Evolutionary conservation across 2,329 filamentous ascomycete genomes (phyloP), one percentile per base, ranked within the genome.

Genomic region (Aspergillus novofumigatus): DNA sequence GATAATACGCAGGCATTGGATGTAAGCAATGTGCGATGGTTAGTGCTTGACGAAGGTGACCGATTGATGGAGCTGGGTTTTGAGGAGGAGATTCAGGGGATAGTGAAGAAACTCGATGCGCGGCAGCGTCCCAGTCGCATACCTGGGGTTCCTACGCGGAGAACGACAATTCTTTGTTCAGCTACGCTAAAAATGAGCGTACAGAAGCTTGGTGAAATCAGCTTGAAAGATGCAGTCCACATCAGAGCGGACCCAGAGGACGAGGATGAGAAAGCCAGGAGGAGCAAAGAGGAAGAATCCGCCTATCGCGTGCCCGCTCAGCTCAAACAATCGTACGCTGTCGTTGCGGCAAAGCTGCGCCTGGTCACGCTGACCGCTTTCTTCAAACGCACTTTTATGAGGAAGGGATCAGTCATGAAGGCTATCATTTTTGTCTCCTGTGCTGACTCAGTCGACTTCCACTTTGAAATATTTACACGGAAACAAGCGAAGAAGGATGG

Each of bases 171-270:
- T 3, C 83, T 99, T 2, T 99, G 94, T 73, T 99, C 94, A 3
- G 94, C 94, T 3, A 99, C 94, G 0, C 90, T 99, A 87, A 97
- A 97, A 78, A 92, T 96, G 86, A 94, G 93, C 66, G 94, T 97
- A 1, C 92, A 97, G 72, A 89, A 89, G 65, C 79, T 99, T 5
- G 92, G 93, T 45, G 92, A 97, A 69, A 96, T 97, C 76, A 96
- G 92, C 78, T 80, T 99, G 72, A 92, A 95, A 66, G 91, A 97
- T 67, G 92, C 94, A 0, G 84, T 91, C 1, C 91, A 96, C 69
- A 88, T 99, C 65, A 88, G 91, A 53, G 87, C 89, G 0, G 83
- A 88, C 60, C 77, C 79, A 3, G 72, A 75, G 4, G 80, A 85
- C 25, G 78, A 82, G 32, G 83, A 83, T 64, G 78, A 77, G n/a